Evolutionary conservation across 2,329 filamentous ascomycete species (phyloP), one percentile per base, ranked within the genome.

Genomic region (Colletotrichum musae): DNA sequence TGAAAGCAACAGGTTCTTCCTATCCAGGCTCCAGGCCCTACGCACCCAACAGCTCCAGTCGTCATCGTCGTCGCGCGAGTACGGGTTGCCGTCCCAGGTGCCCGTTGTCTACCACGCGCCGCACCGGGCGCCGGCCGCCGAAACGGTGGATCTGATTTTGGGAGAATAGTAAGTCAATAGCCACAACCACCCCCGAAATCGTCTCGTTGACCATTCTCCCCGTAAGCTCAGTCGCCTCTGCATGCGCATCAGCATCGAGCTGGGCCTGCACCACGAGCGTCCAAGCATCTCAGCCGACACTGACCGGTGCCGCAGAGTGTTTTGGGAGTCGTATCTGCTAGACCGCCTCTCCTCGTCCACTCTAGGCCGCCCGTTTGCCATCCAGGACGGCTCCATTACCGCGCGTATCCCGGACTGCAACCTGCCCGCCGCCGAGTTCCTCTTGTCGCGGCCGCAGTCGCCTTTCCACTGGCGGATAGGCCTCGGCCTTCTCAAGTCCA

Each of bases 301-400:
- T 41, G 32, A 59, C n/a, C 66, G 66, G 3, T 48, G 13, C 28
- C 47, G 48, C 6, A 53, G 26, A n/a, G 52, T 69, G 2, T 69
- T 69, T 28, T 69, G 66, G 66, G 53, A 51, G 60, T 24, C 36
- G 13, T 69, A 69, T 41, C 47, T 58, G 26, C 39, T 69, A 36
- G 66, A 69, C 41, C 53, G 59, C 6, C 59, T 58, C 9, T 69
- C 66, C 15, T 69, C 66, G 4, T 64, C 60, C 10, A 69, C 66
- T 3, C 26, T 69, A 1, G 66, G 66, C 7, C 52, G 66, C 3
- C 66, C 66, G 3, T 64, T 69, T 56, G 66, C 66, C 36, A 64
- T 69, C 50, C 32, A 54, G 4, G 66, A 69, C 24, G 28, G 24
- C 9, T 21, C 24, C 36, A 69, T 69, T 47, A 59, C 28, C 3